These are phyloP conservation scores for Pyricularia pennisetigena DNA, from an alignment of 2,329 filamentous ascomycete species.

Conservation along the genomic window DNA sequence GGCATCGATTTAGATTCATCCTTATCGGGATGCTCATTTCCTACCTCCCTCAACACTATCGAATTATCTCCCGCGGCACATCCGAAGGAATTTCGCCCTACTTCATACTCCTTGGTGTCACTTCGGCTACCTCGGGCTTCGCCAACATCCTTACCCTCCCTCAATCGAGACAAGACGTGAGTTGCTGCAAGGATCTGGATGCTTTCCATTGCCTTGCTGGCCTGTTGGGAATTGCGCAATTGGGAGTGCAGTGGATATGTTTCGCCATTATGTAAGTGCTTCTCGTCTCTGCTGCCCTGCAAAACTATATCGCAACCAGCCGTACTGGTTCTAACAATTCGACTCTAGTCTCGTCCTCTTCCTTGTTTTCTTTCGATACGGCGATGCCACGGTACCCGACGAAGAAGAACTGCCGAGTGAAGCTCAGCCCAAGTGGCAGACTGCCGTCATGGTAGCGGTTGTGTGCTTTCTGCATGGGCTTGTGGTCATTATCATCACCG, in stretches of 20 bases:
- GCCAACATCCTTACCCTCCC: constrained; percentile 86
- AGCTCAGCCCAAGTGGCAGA: constrained; percentile 60
- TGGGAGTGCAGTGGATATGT: constrained; percentile 85
- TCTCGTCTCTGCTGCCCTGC: background rate
- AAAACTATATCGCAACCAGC: background rate
- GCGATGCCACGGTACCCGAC: constrained; percentile 37
- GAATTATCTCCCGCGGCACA: constrained; percentile 76
- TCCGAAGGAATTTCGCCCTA: constrained; percentile 94
- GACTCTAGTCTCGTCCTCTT: constrained; percentile 72
- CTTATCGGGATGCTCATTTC: constrained; percentile 82
- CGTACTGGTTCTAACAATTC: background rate
- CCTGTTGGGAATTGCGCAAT: constrained; percentile 79
- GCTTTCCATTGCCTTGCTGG: constrained; percentile 77
- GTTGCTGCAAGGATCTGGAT: constrained; percentile 75
- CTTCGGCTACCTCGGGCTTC: constrained; percentile 79
- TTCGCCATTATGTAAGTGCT: constrained; percentile 76
- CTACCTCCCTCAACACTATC: constrained; percentile 88
- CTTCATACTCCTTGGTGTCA: constrained; percentile 88
- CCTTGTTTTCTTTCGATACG: constrained; percentile 80
- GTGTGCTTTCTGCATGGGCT: constrained; percentile 68
- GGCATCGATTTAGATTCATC: constrained; percentile 48
- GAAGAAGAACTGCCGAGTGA: constrained; percentile 27
- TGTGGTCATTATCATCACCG: constrained; percentile 57
- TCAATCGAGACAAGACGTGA: constrained; percentile 72
- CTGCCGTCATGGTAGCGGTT: constrained; percentile 65